These are phyloP conservation scores for Macrolepiota dolichaula DNA, from an alignment of 768 basidiomycete genomes.

Conservation along the genomic window DNA sequence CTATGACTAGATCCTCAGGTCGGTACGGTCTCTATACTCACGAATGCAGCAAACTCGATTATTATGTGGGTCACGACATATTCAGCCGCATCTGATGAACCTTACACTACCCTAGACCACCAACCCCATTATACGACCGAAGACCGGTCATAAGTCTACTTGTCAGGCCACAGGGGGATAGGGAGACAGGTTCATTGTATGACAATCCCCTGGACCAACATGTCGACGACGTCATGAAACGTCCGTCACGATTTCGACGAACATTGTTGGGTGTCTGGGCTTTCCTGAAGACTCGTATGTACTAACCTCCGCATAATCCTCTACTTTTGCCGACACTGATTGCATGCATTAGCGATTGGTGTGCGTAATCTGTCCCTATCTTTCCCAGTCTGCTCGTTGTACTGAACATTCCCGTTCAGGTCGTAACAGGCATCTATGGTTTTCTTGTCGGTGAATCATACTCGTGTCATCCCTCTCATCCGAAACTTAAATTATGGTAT, in stretches of 20 bases:
- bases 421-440: conserved; percentile 72
- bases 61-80: conserved; percentile 46
- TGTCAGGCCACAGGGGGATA: conserved; percentile 28
- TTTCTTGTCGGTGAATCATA: conserved; percentile 57
- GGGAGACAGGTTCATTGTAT: conserved; percentile 28
- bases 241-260: conserved; percentile 55
- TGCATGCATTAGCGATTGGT: conserved; percentile 52
- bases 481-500: conserved; percentile 9
- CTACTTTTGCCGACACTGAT: background rate
- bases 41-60: conserved; percentile 79
- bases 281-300: conserved; percentile 79
- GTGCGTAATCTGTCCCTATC: conserved; percentile 33
- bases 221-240: conserved; percentile 70
- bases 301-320: background rate
- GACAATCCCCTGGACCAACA: conserved; percentile 65
- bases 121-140: conserved; percentile 63
- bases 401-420: conserved; percentile 25
- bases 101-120: conserved; percentile 44
- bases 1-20: conserved; percentile 60
- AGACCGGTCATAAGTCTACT: conserved; percentile 61
- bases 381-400: background rate
- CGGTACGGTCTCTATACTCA: conserved; percentile 68
- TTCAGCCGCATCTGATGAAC: background rate
- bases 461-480: background rate
- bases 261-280: conserved; percentile 73